phyloP scores from a whole-genome alignment of 164 flowering plant species.

The Stephania yunnanensis region DNA sequence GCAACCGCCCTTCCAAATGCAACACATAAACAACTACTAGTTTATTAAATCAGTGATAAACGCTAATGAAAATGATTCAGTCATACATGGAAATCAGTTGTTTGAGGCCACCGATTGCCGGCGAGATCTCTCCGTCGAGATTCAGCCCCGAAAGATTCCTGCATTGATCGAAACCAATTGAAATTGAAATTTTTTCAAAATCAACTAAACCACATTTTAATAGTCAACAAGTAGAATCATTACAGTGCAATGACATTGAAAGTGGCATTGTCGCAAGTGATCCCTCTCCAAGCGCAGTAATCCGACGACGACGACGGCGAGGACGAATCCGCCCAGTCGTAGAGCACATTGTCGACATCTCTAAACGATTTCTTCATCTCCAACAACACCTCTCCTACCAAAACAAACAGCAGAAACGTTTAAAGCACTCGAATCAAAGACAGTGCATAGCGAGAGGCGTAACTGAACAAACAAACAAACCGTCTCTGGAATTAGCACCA shows the following conservation, averaged over 20 bases:
- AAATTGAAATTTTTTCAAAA: no score
- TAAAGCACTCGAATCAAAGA: neutral
- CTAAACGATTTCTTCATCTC: constrained; percentile 85
- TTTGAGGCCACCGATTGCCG: constrained; percentile 64
- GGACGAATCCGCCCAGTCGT: constrained; percentile 74
- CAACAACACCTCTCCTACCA: constrained; percentile 52
- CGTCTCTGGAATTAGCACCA: constrained; percentile 47
- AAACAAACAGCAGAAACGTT: neutral
- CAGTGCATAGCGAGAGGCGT: neutral
- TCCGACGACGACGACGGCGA: constrained; percentile 39
- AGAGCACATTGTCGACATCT: constrained; percentile 77
- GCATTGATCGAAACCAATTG: constrained; percentile 11
- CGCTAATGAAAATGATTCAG: no score
- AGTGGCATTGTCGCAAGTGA: constrained; percentile 86
- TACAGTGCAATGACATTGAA: constrained; percentile 81
- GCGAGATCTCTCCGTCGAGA: constrained; percentile 87
- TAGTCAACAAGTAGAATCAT: neutral
- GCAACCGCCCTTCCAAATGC: no score
- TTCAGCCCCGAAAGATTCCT: constrained; percentile 85
- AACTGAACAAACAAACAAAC: constrained; percentile 39
- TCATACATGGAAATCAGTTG: constrained; percentile 45
- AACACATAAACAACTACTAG: neutral
- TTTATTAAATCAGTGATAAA: no score
- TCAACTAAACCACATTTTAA: no score
- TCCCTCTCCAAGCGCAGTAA: constrained; percentile 90